Percentiles rank a stretch among this genome's conserved stretches.
These are phyloP conservation scores for Aspergillus campestris DNA, from an alignment of 495 filamentous ascomycete genomes.

Conservation along the genomic window DNA sequence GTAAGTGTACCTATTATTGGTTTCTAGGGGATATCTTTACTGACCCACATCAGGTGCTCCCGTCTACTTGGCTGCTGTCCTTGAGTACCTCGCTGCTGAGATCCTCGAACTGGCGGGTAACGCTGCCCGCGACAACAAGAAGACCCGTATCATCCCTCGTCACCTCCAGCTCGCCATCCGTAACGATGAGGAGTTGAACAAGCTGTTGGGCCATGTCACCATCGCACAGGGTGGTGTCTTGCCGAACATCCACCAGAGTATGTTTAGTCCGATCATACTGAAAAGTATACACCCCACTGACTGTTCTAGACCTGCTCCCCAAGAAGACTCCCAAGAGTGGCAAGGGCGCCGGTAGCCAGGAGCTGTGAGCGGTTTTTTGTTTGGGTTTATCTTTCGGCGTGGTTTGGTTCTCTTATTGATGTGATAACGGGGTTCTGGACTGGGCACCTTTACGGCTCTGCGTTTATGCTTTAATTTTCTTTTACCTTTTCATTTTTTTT, in stretches of 20 bases:
- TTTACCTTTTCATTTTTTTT: conserved; percentile 59
- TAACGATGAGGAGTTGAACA: conserved; percentile 99
- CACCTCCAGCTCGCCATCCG: conserved; percentile 99
- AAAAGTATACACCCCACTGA: conserved; percentile 31
- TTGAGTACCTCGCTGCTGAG: conserved; percentile 97
- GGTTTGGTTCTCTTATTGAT: conserved; percentile 59
- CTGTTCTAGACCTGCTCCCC: conserved; percentile 73
- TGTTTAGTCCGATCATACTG: conserved; percentile 26
- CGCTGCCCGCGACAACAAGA: conserved; percentile 99
- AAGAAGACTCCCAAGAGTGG: conserved; percentile 95
- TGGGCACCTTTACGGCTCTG: conserved; percentile 68
- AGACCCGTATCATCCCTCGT: conserved; percentile 99
- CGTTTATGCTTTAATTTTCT: conserved; percentile 49
- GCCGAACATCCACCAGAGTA: conserved; percentile 97
- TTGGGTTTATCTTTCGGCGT: conserved; percentile 51
- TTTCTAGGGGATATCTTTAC: conserved; percentile 17
- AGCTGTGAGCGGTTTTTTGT: conserved; percentile 59
- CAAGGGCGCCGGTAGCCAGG: conserved; percentile 75
- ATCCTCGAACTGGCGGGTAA: conserved; percentile 99
- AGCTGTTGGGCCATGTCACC: conserved; percentile 97
- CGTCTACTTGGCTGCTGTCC: conserved; percentile 95
- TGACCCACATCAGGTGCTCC: conserved; percentile 58
- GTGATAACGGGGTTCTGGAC: conserved; percentile 88
- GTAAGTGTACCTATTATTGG: conserved; percentile 33
- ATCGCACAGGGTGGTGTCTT: conserved; percentile 99